Percentiles rank a stretch among this genome's conserved stretches.
These are phyloP conservation scores for Leptosphaerulina australis DNA, from an alignment of 2,329 filamentous ascomycete species.

Conservation along the genomic window DNA sequence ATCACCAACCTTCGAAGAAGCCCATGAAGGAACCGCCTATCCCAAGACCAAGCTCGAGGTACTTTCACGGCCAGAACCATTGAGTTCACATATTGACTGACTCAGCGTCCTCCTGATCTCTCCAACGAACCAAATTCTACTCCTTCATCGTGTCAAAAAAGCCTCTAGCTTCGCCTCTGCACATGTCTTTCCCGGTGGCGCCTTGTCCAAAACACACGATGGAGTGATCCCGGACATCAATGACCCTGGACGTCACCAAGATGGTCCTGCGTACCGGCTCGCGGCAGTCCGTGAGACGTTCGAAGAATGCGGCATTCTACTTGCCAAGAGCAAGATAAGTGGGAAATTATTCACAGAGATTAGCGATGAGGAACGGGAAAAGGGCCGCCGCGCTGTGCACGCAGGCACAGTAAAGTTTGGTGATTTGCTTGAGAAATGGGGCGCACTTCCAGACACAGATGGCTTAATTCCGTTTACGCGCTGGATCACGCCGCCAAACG, in stretches of 20 bases:
- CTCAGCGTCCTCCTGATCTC: slow-evolving; percentile 82
- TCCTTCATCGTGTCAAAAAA: slow-evolving; percentile 83
- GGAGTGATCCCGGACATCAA: slow-evolving; percentile 61
- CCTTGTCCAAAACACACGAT: slow-evolving; percentile 78
- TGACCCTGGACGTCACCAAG: slow-evolving; percentile 66
- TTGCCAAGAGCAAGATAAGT: slow-evolving; percentile 63
- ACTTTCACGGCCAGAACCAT: slow-evolving; percentile 16
- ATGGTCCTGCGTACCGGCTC: slow-evolving; percentile 75
- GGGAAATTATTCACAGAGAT: slow-evolving; percentile 66
- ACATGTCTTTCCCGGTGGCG: slow-evolving; percentile 94
- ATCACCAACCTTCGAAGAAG: slow-evolving; percentile 40
- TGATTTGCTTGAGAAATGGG: slow-evolving; percentile 66
- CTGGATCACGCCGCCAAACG: slow-evolving; percentile 82
- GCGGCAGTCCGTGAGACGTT: slow-evolving; percentile 91
- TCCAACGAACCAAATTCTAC: slow-evolving; percentile 81
- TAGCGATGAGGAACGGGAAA: slow-evolving; percentile 63
- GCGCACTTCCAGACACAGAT: slow-evolving; percentile 69
- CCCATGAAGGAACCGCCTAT: slow-evolving; percentile 48
- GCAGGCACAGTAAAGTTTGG: slow-evolving; percentile 67
- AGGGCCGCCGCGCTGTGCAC: slow-evolving; percentile 73
- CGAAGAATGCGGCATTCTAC: slow-evolving; percentile 88
- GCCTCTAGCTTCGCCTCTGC: slow-evolving; percentile 87
- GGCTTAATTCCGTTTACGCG: slow-evolving; percentile 81
- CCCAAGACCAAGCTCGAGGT: slow-evolving; percentile 71
- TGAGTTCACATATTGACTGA: neutral